Evolutionary conservation across 1,284 basidiomycete species (phyloP), one percentile per base, ranked within the genome.

Genomic region (Irpex lacteus): DNA sequence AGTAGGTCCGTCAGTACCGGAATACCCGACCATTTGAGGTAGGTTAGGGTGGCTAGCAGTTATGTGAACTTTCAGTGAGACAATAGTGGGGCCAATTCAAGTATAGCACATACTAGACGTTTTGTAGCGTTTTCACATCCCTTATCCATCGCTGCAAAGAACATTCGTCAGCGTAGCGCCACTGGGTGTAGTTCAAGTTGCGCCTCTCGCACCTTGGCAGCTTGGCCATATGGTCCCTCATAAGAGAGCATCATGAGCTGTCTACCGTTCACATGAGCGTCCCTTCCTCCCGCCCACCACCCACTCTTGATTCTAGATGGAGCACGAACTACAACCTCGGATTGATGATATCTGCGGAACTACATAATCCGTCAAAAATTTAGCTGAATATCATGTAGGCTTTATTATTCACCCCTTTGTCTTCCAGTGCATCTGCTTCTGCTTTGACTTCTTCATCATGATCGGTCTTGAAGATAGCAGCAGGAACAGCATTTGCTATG

Each of bases 1-100:
- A 0, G 80, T 82, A 1, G 77, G 77, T 0, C 78, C 72, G 50
- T 79, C 75, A 19, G 80, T 79, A n/a, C 78, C 73, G 0, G 84
- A 85, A 66, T 82, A 82, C 0, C 83, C 84, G 5, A 83, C 67
- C 75, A 85, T 78, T 68, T 85, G 83, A 0, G 84, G 84, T 13
- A 85, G 70, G 69, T 82, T 84, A 11, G 82, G 81, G 62, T 85
- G 84, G 65, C 84, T 85, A 60, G 26, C 21, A 37, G n/a, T 56
- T 54, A 40, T 36, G 19, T 63, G 15, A 61, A 19, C 18, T 19
- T 40, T 21, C 2, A 38, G 21, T 58, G 21, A 32, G 7, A 44
- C 13, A 47, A 26, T 13, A 32, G 34, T 38, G n/a, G n/a, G n/a
- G 13, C 11, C 26, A 19, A 9, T 54, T 11, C 21, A 34, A 38